A percentile compares a stretch with the other conserved stretches of the same genome.
These are phyloP conservation scores for Syzygium aqueum DNA, from an alignment of 345 rosid genomes.

Conservation along the genomic window DNA sequence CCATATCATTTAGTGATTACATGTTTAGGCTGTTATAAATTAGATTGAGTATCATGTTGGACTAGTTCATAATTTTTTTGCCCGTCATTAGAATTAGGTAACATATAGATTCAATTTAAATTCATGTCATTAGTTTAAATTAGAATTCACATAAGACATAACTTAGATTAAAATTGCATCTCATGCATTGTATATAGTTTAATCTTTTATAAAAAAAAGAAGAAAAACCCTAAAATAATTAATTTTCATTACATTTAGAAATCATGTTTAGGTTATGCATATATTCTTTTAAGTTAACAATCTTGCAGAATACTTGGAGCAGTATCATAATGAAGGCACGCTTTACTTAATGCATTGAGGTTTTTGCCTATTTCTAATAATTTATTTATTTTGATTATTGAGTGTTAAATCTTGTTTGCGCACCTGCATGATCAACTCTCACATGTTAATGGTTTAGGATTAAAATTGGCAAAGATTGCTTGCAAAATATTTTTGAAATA, in stretches of 20 bases:
- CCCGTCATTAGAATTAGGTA: no score
- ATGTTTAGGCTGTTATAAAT: no score
- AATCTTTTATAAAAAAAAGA: no score
- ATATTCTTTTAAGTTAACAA: not conserved
- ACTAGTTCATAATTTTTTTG: no score
- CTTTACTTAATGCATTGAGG: not conserved
- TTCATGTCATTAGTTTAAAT: no score
- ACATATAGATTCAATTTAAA: no score
- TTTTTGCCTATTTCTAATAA: not conserved
- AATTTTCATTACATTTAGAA: not conserved
- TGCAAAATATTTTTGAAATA: no score
- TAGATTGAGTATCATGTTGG: no score
- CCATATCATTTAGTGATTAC: not conserved
- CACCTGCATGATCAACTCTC: rapidly evolving
- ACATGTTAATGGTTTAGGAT: not conserved
- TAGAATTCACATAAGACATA: no score
- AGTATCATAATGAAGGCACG: not conserved
- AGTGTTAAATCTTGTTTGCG: not conserved
- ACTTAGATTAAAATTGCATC: no score
- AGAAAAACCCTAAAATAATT: not conserved
- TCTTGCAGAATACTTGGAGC: not conserved
- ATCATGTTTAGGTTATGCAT: not conserved
- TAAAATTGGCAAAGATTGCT: not conserved
- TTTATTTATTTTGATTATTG: not conserved
- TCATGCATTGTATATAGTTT: no score